phyloP scores from a whole-genome alignment of 2,329 filamentous ascomycete genomes.

The Diaporthe destruens region DNA sequence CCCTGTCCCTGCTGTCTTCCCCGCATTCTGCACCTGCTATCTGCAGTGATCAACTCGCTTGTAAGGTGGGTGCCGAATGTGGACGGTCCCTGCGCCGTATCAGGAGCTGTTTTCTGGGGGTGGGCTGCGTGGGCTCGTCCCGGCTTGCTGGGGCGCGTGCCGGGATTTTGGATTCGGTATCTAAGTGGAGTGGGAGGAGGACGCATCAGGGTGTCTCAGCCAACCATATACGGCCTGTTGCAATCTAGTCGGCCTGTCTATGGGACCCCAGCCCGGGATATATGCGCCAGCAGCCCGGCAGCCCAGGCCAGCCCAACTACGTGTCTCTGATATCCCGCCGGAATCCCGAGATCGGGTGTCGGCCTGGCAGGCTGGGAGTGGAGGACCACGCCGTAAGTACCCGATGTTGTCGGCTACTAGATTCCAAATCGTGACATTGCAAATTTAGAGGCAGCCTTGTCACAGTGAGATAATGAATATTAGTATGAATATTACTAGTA shows the following conservation, averaged over 20 bases:
- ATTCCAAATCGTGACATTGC: not conserved
- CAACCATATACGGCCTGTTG: slow-evolving; percentile 2
- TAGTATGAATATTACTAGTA: not conserved
- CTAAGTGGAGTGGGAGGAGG: slow-evolving; percentile 11
- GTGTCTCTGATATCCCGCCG: slow-evolving; percentile 26
- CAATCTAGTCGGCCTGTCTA: slow-evolving; percentile 25
- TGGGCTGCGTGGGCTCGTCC: slow-evolving; percentile 5
- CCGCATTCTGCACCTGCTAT: slow-evolving; percentile 28
- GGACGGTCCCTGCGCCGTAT: slow-evolving; percentile 20
- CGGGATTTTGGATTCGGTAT: slow-evolving; percentile 20
- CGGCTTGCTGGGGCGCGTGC: slow-evolving; percentile 8
- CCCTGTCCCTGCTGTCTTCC: slow-evolving; percentile 29
- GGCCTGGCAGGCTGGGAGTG: slow-evolving; percentile 7
- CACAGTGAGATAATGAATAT: too few relatives aligned
- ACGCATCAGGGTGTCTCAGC: not conserved
- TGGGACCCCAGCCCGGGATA: slow-evolving; percentile 19
- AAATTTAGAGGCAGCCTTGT: not conserved
- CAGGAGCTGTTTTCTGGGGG: slow-evolving; percentile 26
- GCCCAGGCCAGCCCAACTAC: not conserved
- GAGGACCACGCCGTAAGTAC: not conserved
- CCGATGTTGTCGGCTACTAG: not conserved
- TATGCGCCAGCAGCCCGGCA: not conserved
- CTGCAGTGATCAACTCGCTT: slow-evolving; percentile 9
- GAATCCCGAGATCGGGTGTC: slow-evolving; percentile 30
- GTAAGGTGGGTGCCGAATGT: slow-evolving; percentile 7